Evolutionary conservation across 768 basidiomycete species (phyloP).

Genomic region (Suillus subaureus): DNA sequence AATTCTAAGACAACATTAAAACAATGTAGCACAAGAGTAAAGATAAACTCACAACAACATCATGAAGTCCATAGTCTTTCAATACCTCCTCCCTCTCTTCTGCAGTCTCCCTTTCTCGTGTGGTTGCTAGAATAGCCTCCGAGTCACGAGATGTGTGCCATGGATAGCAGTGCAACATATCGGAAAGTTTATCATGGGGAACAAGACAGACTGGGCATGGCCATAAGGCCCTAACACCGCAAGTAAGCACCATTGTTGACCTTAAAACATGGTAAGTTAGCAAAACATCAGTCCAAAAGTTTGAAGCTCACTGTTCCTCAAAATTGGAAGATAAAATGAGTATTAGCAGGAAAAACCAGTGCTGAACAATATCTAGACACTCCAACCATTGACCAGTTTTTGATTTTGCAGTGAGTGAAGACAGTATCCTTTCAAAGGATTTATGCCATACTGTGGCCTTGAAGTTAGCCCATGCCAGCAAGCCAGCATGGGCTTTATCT

Average conservation of each 20-base stretch:
- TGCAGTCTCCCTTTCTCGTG: background rate
- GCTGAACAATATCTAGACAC: background rate
- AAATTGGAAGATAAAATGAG: background rate
- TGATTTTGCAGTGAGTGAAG: background rate
- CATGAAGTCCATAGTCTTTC: background rate
- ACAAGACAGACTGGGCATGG: background rate
- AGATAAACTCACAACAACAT: background rate
- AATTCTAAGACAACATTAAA: slow-evolving; percentile 19
- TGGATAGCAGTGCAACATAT: background rate
- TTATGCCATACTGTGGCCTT: background rate
- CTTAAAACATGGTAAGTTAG: background rate
- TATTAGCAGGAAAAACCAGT: background rate
- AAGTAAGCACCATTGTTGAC: background rate
- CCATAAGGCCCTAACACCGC: background rate
- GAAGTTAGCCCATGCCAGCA: background rate
- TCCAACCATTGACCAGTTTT: background rate
- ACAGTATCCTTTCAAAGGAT: background rate
- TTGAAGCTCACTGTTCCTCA: background rate
- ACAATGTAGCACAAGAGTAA: background rate
- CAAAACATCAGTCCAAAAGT: background rate
- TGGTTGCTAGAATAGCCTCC: background rate
- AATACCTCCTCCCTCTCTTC: background rate
- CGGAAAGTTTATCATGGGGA: background rate
- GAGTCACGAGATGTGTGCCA: background rate
- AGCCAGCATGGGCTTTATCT: background rate